Base-by-base conservation (phyloP, 495 filamentous ascomycete genomes). In the Aspergillus kassunensis region DNA sequence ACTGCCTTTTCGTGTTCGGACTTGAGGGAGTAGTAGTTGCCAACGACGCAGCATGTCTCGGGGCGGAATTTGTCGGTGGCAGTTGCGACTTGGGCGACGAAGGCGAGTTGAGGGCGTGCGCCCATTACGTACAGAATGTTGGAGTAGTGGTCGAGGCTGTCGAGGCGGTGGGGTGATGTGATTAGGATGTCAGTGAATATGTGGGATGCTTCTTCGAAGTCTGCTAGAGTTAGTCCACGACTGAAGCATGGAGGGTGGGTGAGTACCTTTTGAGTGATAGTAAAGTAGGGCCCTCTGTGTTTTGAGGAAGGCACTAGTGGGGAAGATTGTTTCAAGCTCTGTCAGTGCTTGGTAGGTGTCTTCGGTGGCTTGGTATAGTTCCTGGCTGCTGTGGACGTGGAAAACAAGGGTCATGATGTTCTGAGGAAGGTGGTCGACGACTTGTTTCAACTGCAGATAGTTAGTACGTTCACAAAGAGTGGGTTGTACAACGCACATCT, bases 1-100 rank as follows among this genome's bases (percentile, higher is more conserved):
- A 97, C 90, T 0, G 95, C 95, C 62, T 99, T 99, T 66, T 99
- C 95, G 64, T 99, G 95, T 53, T 92, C 83, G 0, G 91, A 93
- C 56, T 95, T 83, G 1, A 97, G 69, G 0, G 88, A 90, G 71
- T 96, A 97, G 75, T 97, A 97, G 66, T 99, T 99, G 1, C 95
- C 95, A 10, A 99, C 86, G 0, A 97, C 90, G 48, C 92, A 95
- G 66, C 91, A 97, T 0, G 95, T 97, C 66, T 99, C 95, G 0
- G 95, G 93, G 0, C 95, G 86, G 71, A 99, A 97, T 63, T 91
- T 93, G 67, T 99, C 95, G 11, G 90, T 91, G 21, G 81, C 81
- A 6, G 87, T 89, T 45, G 92, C 93, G 12, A 95, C 72, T 56
- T 96, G 90, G 6, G 93, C 95, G 16, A 99, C 71, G 58, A 93